Base-by-base conservation (phyloP, 2,329 filamentous ascomycete genomes). In the Simplicillium aogashimaense region DNA sequence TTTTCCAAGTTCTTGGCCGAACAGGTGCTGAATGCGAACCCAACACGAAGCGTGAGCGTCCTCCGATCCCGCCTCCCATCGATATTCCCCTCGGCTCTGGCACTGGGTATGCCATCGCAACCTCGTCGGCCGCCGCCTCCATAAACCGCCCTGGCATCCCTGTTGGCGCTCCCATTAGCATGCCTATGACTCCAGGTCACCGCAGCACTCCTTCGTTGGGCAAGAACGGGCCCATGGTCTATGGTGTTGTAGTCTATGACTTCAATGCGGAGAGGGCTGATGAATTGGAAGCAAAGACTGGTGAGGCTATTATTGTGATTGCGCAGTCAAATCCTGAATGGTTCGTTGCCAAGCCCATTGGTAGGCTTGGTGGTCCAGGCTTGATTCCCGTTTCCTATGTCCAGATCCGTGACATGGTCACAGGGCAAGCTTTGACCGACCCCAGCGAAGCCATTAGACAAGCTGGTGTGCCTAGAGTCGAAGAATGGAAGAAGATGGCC, bases 401-500 rank as follows among this genome's bases (percentile, higher is more conserved):
- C 50, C 88, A 98, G 64, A 90, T 98, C 51, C 76, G 87, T 58
- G 92, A 97, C 60, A 95, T 95, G 83, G 78, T 80, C 5, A 88
- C 86, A 1, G 88, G 90, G 38, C 78, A 85, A 50, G 75, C 89
- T 1, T 87, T 95, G 1, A 61, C 75, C 14, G 87, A 97, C 59
- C 79, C 90, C 0, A 72, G 85, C 18, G 89, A 89, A 25, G 90
- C 92, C 1, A 86, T 98, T 41, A 78, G 79, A 52, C 81, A 82
- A 51, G 92, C 92, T 2, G 89, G 90, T 15, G 89, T 98, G 7
- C 92, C 92, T 11, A 83, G 82, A 53, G 92, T 98, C 3, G 92
- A 98, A 57, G 92, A 98, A 54, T 98, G 92, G 92, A 98, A 98
- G 70, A 94, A 94, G 66, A 95, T 95, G 87, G 89, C 92, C 1